A percentile compares a stretch with the other conserved stretches of the same genome.
phyloP scores from a whole-genome alignment of 176 grass and related monocot genomes.

The Thinopyrum elongatum region DNA sequence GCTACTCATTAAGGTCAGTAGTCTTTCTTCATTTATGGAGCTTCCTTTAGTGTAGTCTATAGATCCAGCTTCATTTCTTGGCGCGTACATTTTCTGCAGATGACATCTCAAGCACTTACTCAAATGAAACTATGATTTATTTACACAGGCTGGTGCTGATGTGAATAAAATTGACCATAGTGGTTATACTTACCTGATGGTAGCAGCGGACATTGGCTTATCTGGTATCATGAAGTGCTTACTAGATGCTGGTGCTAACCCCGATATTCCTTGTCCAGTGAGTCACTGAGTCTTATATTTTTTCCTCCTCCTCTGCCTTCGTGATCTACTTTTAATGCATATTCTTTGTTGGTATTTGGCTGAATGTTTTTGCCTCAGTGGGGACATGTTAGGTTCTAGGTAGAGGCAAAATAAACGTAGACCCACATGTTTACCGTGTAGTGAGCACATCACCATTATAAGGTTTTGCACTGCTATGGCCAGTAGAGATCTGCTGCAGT shows the following conservation, averaged over 20 bases:
- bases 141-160: constrained; percentile 11
- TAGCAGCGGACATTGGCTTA: background rate
- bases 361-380: no score
- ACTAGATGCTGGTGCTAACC: constrained; percentile 16
- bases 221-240: constrained; percentile 22
- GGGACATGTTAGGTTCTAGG: no score
- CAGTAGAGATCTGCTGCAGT: no score
- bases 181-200: background rate
- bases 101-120: background rate
- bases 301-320: no score
- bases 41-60: background rate
- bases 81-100: background rate
- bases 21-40: background rate
- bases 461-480: no score
- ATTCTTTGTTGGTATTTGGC: no score
- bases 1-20: constrained; percentile 11
- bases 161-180: background rate
- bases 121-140: background rate
- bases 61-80: background rate
- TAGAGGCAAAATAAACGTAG: no score
- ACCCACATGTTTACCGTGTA: no score
- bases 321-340: no score
- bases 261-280: background rate
- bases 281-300: background rate
- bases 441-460: no score